Conservation (phyloP, 345 rosid genomes). For the Brassica rapa region DNA sequence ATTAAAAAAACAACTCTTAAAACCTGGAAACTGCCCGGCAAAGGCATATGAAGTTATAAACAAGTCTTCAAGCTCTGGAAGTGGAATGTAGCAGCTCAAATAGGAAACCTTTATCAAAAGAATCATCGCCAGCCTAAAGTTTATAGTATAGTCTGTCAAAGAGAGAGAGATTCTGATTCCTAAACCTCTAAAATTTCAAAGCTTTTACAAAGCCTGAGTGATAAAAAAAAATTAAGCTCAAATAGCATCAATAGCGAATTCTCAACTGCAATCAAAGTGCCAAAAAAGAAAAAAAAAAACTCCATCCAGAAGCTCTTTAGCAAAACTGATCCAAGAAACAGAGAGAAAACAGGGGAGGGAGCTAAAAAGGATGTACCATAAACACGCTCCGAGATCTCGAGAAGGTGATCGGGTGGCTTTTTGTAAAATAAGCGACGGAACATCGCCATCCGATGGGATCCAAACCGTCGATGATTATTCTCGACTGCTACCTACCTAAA, state of each 20-base stretch:
- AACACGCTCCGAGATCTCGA: conserved; percentile 98
- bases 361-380: conserved; percentile 52
- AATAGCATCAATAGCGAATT: no score
- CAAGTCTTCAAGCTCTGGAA: background rate
- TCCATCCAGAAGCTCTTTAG: conserved; percentile 4
- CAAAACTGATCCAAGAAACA: background rate
- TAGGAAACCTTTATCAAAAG: background rate
- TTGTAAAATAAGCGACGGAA: conserved; percentile 97
- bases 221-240: no score
- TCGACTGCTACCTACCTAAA: conserved; percentile 8
- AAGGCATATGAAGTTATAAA: background rate
- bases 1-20: conserved; percentile 6
- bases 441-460: conserved; percentile 99
- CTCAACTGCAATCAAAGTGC: background rate
- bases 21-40: background rate
- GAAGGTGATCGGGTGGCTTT: conserved; percentile 99
- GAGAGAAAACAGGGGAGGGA: background rate
- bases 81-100: conserved; percentile 20
- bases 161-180: no score
- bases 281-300: conserved; percentile 13
- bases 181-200: no score
- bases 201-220: no score
- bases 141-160: no score
- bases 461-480: conserved; percentile 61
- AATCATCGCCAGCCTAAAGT: background rate